Conservation (phyloP, 495 filamentous ascomycete species). For the Penicillium dipodomyicola region DNA sequence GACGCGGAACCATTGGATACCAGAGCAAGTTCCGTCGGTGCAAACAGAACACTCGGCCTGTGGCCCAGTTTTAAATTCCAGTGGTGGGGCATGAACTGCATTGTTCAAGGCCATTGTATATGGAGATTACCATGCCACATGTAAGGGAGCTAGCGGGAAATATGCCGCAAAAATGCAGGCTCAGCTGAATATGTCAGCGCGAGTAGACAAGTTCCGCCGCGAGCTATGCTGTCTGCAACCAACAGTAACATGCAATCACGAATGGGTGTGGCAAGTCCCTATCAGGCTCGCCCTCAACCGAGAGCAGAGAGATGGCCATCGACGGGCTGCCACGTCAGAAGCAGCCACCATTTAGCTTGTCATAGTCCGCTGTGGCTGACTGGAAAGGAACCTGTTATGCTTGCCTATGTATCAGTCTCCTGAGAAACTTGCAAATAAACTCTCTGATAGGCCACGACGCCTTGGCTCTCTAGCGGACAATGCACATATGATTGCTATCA, state of each 20-base stretch:
- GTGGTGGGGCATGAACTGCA: not conserved
- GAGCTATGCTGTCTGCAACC: constrained; percentile 8
- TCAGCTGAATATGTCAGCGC: constrained; percentile 13
- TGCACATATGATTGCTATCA: constrained; percentile 10
- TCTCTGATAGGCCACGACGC: constrained; percentile 22
- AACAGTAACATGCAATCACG: constrained; percentile 7
- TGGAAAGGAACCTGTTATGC: constrained; percentile 12
- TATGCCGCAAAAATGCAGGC: constrained; percentile 8
- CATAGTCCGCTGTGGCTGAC: constrained; percentile 19
- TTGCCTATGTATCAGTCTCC: constrained; percentile 28
- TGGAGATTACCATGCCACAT: constrained; percentile 5
- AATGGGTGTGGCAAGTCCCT: constrained; percentile 16
- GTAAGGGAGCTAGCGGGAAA: constrained; percentile 17
- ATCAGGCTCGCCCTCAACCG: constrained; percentile 15
- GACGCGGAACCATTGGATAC: constrained; percentile 15
- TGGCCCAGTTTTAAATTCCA: not conserved
- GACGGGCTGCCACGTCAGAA: constrained; percentile 34
- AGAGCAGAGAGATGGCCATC: constrained; percentile 12
- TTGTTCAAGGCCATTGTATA: constrained; percentile 6
- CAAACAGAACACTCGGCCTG: not conserved
- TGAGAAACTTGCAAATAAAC: not conserved
- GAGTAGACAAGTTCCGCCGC: not conserved
- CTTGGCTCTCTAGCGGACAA: constrained; percentile 15
- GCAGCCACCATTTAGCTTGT: constrained; percentile 13
- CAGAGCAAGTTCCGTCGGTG: constrained; percentile 11